Evolutionary conservation across 768 basidiomycete genomes (phyloP), one percentile per base, ranked within the genome.

Genomic region (Crepidotus variabilis): DNA sequence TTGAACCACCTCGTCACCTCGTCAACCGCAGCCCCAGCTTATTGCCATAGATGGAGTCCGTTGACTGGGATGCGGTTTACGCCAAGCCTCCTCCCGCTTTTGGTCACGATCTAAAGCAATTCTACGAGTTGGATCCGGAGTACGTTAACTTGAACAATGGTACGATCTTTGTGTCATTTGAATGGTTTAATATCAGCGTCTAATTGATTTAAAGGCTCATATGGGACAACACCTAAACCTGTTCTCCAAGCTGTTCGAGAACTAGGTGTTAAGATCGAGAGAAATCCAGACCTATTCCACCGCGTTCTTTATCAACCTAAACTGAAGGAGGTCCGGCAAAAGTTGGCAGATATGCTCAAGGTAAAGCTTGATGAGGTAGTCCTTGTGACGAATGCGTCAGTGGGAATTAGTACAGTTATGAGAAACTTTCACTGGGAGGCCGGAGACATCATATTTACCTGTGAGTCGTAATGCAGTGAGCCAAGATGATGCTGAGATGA

Each of bases 121-220:
- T 81, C 52, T 88, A 80, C 54, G 75, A 73, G 20, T 77, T 88
- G 21, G 80, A 84, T 43, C 73, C 83, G 4, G 73, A 75, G 39
- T 88, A 87, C 56, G 65, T 84, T 50, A 86, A 88, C 61, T 69
- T 90, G 48, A 88, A 90, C 63, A 75, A 84, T 51, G 87, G 88
- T 85, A 51, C 28, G 54, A 28, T 28, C 28, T 4, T 28, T 14
- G 1, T 23, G 10, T 9, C 21, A 20, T 14, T 20, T 24, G 20
- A 43, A 18, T 11, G 20, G 2, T 14, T 57, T 18, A 2, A 8
- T 2, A 4, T 24, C 18, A n/a, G 16, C 18, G 2, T 34, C 20
- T 36, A 4, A 24, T 21, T 20, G 16, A 49, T 33, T 22, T 22
- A 21, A 20, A 87, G 86, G 85, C 13, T 81, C 85, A 0, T 86